Evolutionary conservation across 2,329 filamentous ascomycete species (phyloP), one percentile per base, ranked within the genome.

Genomic region (Talaromyces islandicus): DNA sequence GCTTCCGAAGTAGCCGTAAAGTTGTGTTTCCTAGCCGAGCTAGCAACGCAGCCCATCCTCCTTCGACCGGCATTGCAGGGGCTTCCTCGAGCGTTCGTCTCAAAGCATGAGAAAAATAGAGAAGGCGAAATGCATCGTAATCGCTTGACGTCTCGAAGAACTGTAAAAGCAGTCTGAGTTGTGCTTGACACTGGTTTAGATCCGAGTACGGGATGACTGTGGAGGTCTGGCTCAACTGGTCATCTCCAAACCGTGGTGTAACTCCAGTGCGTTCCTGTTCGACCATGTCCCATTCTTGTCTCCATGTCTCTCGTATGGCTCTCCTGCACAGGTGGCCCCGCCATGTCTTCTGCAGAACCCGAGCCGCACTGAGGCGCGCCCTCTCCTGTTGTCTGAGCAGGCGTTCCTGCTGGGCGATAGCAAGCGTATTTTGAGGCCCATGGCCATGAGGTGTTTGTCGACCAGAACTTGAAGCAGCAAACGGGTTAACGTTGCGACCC

Each of bases 321-420:
- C 78, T 81, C 67, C 92, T 85, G 61, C 78, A 80, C 60, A 74
- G 81, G 73, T 95, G 84, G 14, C 92, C 92, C 72, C 93, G 85
- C 92, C 92, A 97, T 74, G 83, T 79, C 65, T 85, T 84, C 73
- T 97, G 94, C 65, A 97, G 85, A 55, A 78, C 82, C 66, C 84
- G 87, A 14, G 86, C 85, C 4, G 92, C 91, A 69, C 87, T 88
- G 55, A 92, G 76, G 61, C 87, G 86, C 54, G 91, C 87, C 67
- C 92, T 84, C 69, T 97, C 92, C 56, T 86, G 85, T 68, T 96
- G 91, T 66, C 94, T 85, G 67, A 87, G 84, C 64, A 88, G 81
- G 30, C 94, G 87, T 67, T 97, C 92, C 67, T 92, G 90, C 70
- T 97, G 91, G 29, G 93, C 93, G 67, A 91, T 87, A 51, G 88